Percentiles rank a stretch among this genome's conserved stretches.
phyloP scores from a whole-genome alignment of 2,329 filamentous ascomycete genomes.

The Lasiodiplodia theobromae region DNA sequence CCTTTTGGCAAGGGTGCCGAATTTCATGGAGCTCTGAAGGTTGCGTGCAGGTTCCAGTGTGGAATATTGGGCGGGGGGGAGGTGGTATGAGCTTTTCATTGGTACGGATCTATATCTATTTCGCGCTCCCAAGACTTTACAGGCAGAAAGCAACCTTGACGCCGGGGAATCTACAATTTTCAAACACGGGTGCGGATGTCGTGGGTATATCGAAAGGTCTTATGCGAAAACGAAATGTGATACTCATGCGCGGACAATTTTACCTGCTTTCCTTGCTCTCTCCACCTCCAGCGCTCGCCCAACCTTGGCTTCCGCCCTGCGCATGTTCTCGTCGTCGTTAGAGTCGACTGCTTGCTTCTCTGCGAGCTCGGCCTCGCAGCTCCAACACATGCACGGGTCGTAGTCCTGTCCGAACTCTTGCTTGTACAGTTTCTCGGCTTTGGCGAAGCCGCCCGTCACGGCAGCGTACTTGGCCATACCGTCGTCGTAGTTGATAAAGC shows the following conservation, averaged over 20 bases:
- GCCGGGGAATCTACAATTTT: background rate
- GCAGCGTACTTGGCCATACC: slow-evolving; percentile 39
- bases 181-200: background rate
- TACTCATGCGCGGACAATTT: slow-evolving; percentile 1
- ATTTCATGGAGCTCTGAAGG: slow-evolving; percentile 6
- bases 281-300: slow-evolving; percentile 21
- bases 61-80: background rate
- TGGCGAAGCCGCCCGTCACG: slow-evolving; percentile 39
- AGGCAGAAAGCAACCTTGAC: background rate
- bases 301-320: slow-evolving; percentile 13
- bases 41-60: background rate
- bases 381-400: slow-evolving; percentile 47
- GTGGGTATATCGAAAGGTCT: slow-evolving; percentile 19
- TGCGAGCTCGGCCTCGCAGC: slow-evolving; percentile 46
- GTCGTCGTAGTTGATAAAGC: slow-evolving; percentile 51
- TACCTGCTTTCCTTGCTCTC: slow-evolving; percentile 16
- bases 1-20: slow-evolving; percentile 5
- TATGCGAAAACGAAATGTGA: background rate
- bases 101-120: background rate
- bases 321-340: background rate
- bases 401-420: slow-evolving; percentile 48
- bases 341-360: slow-evolving; percentile 25
- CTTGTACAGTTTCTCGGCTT: slow-evolving; percentile 42
- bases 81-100: too few relatives aligned
- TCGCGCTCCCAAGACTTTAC: background rate